Evolutionary conservation across 2,329 filamentous ascomycete species (phyloP).

Genomic region (Colletotrichum sp.): DNA sequence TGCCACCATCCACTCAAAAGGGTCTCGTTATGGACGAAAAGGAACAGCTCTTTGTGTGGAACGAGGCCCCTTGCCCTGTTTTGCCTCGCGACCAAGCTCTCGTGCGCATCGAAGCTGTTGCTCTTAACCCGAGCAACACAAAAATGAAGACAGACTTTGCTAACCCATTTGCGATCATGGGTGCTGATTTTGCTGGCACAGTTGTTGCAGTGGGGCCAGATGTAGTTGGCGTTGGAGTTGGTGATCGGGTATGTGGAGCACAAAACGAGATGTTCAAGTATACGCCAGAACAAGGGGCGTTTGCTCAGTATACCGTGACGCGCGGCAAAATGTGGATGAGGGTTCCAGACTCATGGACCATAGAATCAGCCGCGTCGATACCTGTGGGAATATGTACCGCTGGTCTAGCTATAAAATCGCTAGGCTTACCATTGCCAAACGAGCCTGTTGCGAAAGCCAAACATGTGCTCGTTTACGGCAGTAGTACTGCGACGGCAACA

Average conservation of each 20-base stretch:
- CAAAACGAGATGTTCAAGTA: slow-evolving; percentile 7
- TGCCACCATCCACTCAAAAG: neutral
- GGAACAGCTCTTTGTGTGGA: neutral
- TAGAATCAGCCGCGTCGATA: neutral
- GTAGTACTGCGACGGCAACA: neutral
- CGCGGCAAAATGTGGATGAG: neutral
- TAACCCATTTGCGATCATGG: slow-evolving; percentile 15
- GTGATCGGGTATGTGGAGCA: slow-evolving; percentile 32
- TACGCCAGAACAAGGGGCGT: neutral
- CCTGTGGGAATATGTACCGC: neutral
- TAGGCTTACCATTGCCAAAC: slow-evolving; percentile 3
- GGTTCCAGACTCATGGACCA: neutral
- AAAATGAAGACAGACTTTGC: slow-evolving; percentile 27
- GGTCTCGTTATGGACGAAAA: neutral
- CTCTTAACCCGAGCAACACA: slow-evolving; percentile 32
- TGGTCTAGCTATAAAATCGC: neutral
- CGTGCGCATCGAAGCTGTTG: slow-evolving; percentile 23
- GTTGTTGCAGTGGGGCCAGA: slow-evolving; percentile 19
- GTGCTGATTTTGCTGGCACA: slow-evolving; percentile 34
- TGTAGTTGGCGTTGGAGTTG: slow-evolving; percentile 17
- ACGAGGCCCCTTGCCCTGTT: neutral
- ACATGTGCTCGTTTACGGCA: slow-evolving; percentile 2
- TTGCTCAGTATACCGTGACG: neutral
- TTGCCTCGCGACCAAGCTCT: neutral
- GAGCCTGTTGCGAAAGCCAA: slow-evolving; percentile 10